Conservation (phyloP, 352 stramenopile species). For the Phytophthora idaei region DNA sequence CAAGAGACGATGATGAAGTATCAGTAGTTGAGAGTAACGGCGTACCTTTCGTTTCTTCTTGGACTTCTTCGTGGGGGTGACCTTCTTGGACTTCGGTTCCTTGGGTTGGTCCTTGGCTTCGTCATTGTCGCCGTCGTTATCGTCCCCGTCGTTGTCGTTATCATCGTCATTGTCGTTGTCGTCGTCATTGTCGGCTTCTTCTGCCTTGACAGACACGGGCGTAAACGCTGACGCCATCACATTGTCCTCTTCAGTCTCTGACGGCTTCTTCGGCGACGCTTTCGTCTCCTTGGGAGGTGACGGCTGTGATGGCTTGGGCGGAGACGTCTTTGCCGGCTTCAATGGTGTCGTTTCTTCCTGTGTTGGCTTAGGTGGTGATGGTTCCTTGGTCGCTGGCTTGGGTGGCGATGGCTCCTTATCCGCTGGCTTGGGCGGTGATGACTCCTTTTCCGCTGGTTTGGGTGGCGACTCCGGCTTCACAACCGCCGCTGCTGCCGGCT, state of each 20-base stretch:
- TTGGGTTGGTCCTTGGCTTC: slow-evolving; percentile 30
- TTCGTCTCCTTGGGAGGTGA: slow-evolving; percentile 20
- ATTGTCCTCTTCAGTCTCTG: slow-evolving; percentile 19
- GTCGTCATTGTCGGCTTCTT: slow-evolving; percentile 40
- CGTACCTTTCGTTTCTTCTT: slow-evolving; percentile 80
- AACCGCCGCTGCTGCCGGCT: slow-evolving; percentile 8
- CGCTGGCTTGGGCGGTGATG: slow-evolving; percentile 9
- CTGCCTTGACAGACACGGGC: slow-evolving; percentile 32
- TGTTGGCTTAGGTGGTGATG: not conserved
- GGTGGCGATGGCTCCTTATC: slow-evolving; percentile 23
- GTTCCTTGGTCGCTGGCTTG: slow-evolving; percentile 6
- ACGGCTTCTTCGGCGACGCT: slow-evolving; percentile 30
- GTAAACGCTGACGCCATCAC: slow-evolving; percentile 40
- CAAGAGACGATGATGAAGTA: slow-evolving; percentile 5
- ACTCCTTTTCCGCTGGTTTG: slow-evolving; percentile 18
- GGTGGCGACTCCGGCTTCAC: slow-evolving; percentile 23
- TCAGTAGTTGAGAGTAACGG: slow-evolving; percentile 10
- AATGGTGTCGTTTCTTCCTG: not conserved
- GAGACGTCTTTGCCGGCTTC: not conserved
- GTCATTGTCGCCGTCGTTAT: slow-evolving; percentile 23
- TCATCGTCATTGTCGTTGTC: slow-evolving; percentile 46
- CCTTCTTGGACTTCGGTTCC: slow-evolving; percentile 34
- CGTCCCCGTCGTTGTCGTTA: slow-evolving; percentile 34
- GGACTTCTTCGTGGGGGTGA: slow-evolving; percentile 54
- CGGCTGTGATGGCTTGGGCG: slow-evolving; percentile 4